Conservation (phyloP, 83 land plant genomes). For the Thuja plicata region DNA sequence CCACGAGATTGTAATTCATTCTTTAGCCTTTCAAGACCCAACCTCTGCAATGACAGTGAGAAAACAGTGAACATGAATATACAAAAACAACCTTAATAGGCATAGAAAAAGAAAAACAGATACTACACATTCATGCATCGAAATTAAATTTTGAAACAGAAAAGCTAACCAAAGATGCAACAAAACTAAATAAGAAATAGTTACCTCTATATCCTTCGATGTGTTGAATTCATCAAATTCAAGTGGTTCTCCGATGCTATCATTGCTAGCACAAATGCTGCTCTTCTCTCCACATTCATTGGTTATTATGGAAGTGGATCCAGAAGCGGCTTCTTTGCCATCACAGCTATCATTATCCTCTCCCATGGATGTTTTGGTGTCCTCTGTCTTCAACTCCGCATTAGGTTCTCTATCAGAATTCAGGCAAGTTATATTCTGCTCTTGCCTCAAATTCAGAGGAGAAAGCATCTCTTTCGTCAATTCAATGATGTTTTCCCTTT, state of each 20-base stretch:
- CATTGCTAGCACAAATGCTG: not conserved
- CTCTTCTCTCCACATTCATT: not conserved
- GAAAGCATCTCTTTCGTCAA: not conserved
- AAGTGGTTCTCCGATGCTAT: conserved; percentile 26
- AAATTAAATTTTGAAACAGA: not conserved
- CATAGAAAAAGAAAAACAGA: not conserved
- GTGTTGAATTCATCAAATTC: conserved; percentile 46
- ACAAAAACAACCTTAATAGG: not conserved
- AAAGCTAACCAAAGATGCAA: not conserved
- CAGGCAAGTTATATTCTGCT: not conserved
- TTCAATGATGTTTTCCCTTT: not conserved
- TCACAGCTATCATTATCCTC: not conserved
- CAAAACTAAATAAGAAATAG: conserved; percentile 6
- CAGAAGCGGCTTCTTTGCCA: not conserved
- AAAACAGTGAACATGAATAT: conserved; percentile 5
- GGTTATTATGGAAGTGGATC: not conserved
- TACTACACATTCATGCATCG: not conserved
- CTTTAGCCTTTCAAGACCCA: conserved; percentile 85
- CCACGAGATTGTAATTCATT: conserved; percentile 75
- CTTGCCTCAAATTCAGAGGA: not conserved
- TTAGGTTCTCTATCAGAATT: not conserved
- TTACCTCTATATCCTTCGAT: conserved; percentile 80
- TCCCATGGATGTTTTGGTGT: not conserved
- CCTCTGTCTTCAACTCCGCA: not conserved
- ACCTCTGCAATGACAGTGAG: conserved; percentile 39